Evolutionary conservation across 768 basidiomycete species (phyloP), one percentile per base, ranked within the genome.

Genomic region (Lentinula detonsa): DNA sequence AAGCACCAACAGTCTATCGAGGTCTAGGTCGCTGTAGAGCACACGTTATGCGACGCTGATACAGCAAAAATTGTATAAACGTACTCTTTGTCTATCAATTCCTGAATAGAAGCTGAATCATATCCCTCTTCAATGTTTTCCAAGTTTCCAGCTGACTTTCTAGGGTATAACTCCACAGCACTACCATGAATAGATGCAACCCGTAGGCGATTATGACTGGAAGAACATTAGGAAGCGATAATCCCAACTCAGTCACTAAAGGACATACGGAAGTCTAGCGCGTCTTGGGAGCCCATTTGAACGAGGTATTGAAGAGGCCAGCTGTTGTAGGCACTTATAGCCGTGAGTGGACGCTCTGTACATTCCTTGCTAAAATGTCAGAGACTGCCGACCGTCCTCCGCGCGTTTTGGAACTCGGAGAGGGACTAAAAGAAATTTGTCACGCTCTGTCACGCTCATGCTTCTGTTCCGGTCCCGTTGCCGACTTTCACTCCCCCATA

Each of bases 31-130:
- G 28, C 50, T 51, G 31, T 18, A 31, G 28, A 53, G 10, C 18
- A 28, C 28, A 33, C 49, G 28, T 50, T 16, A 50, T 9, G 7
- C n/a, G 23, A 28, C 18, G 31, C 16, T 34, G 34, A 33, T 51
- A 31, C 15, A 10, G 6, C 31, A 16, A 6, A 15, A 13, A n/a
- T 33, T 13, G 1, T 7, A 16, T 9, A 34, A 56, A 43, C 55
- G 55, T 43, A 56, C 55, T 43, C 55, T 56, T 31, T 43, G 55
- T 56, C 55, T 42, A 56, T 42, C 23, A 42, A 23, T 18, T 56
- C 55, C 40, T 42, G 55, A 11, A 56, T 56, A 43, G 55, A 40
- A 31, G 55, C 55, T 16, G 21, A 39, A 39, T 56, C 55, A 33
- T 43, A 56, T 15, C 40, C 40, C 11, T 56, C 39, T 56, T 56